Base-by-base conservation (phyloP, 2,329 filamentous ascomycete species). In the Clonostachys byssicola region DNA sequence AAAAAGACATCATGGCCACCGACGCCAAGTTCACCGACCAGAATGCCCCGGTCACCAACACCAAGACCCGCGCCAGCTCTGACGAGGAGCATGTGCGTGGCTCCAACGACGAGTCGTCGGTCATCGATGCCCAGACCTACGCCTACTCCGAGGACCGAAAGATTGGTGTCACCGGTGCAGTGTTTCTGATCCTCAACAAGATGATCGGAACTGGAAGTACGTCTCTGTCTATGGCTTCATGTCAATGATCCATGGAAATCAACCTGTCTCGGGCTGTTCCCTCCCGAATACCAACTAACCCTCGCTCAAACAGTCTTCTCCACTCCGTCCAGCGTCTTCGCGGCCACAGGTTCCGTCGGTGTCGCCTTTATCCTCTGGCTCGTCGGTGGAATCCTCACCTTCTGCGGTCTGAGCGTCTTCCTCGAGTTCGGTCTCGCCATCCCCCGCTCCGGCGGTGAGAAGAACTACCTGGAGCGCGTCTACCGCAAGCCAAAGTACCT, bases 381-480 rank as follows among this genome's bases (percentile, higher is more conserved):
- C 4, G 54, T 62, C 6, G 71, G 72, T 16, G 73, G 73, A 30
- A 62, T 83, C 43, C 65, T 85, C 20, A 78, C 81, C 4, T 80
- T 80, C 54, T 74, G 71, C 51, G 81, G 81, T 18, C 67, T 85
- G 12, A 77, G 74, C 47, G 79, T 86, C 5, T 85, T 78, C 58
- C 72, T 85, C 43, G 82, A 85, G 55, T 84, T 83, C 53, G 81
- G 81, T 20, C 70, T 81, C 5, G 79, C 78, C 5, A 82, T 84
- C 35, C 81, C 81, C 3, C 70, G 76, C 35, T 82, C 78, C 13
- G 81, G 82, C 13, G 82, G 82, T 17, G 81, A 85, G 52, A 85
- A 85, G 69, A 81, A 83, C 59, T 85, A 85, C 56, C 75, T 85
- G 13, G 81, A 85, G 56, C 71, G 77, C n/a, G 77, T 81, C 14